Evolutionary conservation across 345 rosid species (phyloP), one percentile per base, ranked within the genome.

Genomic region (Euphorbia tirucalli): DNA sequence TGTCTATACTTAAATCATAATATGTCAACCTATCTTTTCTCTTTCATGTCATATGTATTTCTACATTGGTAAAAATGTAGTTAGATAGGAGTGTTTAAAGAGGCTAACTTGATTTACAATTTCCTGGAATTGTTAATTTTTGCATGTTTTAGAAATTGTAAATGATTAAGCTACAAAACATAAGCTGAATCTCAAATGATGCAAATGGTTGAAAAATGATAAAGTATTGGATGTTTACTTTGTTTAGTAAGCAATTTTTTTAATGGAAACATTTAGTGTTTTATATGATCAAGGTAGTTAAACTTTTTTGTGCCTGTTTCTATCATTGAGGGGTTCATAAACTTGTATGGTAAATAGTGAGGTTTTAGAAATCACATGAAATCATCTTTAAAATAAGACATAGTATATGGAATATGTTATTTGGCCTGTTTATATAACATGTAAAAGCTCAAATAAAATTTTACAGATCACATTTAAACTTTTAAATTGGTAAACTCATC

Each of bases 1-100:
- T 58, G 21, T 43, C 10, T 72, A 68, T 68, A 21, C 41, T 7
- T 49, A 14, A 49, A 35, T 52, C 65, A 60, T 63, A 35, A n/a
- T 11, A 0, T 32, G 15, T n/a, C 11, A 19, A 35, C 2, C 24
- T 32, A 11, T 35, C 25, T 9, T 3, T 61, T 21, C 5, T 4
- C 32, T 57, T n/a, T 35, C 44, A 6, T 19, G 5, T 7, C 21
- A 25, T 39, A n/a, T 32, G 25, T 39, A 8, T 32, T 31, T 61
- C 1, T 35, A 19, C 31, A 1, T 19, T 41, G 13, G 8, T 61
- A 35, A 18, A 60, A 35, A 3, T 32, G 10, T 60, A 32, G 25
- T 19, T 61, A 61, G 65, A 61, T 32, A 30, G 64, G 6, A 18
- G 13, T 37, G 28, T 7, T 21, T 37, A 11, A 63, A 35, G 22